Evolutionary conservation across 352 stramenopile species (phyloP).

Genomic region (Phytopythium oedochilum): DNA sequence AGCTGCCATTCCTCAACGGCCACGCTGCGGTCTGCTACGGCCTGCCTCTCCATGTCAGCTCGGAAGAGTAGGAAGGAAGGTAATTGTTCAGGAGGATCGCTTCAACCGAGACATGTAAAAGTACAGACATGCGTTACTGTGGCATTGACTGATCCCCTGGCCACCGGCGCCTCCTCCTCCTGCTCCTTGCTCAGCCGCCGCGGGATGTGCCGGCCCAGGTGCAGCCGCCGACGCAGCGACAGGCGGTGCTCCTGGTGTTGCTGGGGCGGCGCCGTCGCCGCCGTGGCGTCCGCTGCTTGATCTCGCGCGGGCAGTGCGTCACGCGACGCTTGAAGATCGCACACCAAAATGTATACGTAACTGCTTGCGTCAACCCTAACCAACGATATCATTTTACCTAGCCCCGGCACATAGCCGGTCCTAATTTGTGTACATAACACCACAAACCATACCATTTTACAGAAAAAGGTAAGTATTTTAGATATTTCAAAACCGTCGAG

Average conservation of each 20-base stretch:
- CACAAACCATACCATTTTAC: no score
- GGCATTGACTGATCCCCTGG: no score
- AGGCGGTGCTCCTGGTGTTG: slow-evolving; percentile 4
- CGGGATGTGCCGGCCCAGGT: neutral
- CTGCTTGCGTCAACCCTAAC: no score
- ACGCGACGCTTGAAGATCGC: no score
- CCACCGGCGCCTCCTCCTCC: neutral
- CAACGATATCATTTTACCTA: no score
- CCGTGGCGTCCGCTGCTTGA: neutral
- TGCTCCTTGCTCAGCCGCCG: slow-evolving; percentile 2
- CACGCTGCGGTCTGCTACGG: slow-evolving; percentile 95
- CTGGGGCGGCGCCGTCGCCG: neutral
- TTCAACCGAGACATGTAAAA: neutral
- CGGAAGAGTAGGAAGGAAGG: neutral
- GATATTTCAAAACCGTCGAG: neutral
- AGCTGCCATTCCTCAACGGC: slow-evolving; percentile 94
- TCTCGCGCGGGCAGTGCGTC: no score
- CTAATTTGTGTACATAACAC: no score
- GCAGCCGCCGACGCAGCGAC: slow-evolving; percentile 7
- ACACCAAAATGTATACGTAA: no score
- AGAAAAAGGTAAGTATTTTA: no score
- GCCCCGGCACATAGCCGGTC: no score
- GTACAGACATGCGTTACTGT: no score
- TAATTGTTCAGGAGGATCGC: neutral
- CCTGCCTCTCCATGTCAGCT: slow-evolving; percentile 62